Base-by-base conservation (phyloP, 73 alveolate genomes). In the Tetrahymena elliotti region DNA sequence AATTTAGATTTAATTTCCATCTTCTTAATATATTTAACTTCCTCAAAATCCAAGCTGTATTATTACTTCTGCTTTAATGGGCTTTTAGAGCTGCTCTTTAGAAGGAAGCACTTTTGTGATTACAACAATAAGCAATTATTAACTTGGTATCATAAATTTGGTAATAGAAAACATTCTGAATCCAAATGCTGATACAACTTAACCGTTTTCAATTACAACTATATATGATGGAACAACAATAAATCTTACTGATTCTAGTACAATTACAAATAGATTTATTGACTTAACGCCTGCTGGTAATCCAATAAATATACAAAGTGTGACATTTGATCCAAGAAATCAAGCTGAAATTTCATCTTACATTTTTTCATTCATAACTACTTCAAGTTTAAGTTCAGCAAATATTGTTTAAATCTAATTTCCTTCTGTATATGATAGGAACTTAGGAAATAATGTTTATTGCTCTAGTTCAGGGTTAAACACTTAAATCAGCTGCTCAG, bases 341-440 rank as follows among this genome's bases (percentile, higher is more conserved):
- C 33, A 93, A 95, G 98, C 96, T 11, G 95, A 94, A 34, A 40
- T 31, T 12, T 96, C 98, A 6, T 53, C 92, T 3, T 96, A 96
- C 35, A 31, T 83, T 15, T 96, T 96, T 93, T 93, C 93, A 27
- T 88, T 96, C 0, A 95, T 93, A 3, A 54, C 96, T 36, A 83
- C 84, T 36, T 33, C 93, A 4, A 39, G 84, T 35, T 84, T 95
- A n/a, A 35, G 93, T 16, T 39, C 94, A 8, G 93, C 82, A 68
- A 54, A 84, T 68, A 38, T 53, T 1, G 37, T 96, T n/a, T 68
- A 40, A 15, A 96, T 96, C 9, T 83, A 93, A 38, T 96, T 96
- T 38, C 98, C 98, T 20, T 39, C 22, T 18, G 93, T 52, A 8
- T 96, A 95, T 93, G 98, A 96, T 93, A 41, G 93, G 83, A 92